Percentiles rank a stretch among this genome's conserved stretches.
Evolutionary conservation across 768 basidiomycete species (phyloP).

Genomic region (Krasilnikovozyma curviuscula): DNA sequence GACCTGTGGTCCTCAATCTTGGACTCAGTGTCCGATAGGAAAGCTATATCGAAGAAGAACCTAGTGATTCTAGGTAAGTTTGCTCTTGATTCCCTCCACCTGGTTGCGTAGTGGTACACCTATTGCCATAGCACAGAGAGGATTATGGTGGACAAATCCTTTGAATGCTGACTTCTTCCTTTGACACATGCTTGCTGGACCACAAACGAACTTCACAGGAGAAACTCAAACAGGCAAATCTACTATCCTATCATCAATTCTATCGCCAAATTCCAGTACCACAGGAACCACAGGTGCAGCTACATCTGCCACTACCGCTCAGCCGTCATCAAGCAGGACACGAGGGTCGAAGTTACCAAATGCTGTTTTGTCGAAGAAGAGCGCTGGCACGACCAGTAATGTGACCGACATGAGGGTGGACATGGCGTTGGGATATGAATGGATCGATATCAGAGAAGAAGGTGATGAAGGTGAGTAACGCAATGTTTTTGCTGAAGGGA

Average conservation of each 20-base stretch:
- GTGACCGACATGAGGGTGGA: constrained; percentile 32
- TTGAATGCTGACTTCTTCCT: background rate
- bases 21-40: constrained; percentile 60
- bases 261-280: constrained; percentile 1
- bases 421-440: constrained; percentile 81
- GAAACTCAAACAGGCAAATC: constrained; percentile 63
- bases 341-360: constrained; percentile 8
- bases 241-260: constrained; percentile 32
- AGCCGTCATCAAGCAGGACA: background rate
- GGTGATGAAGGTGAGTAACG: constrained; percentile 64
- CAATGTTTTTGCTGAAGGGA: background rate
- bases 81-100: no score
- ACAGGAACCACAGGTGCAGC: background rate
- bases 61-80: constrained; percentile 49
- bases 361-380: constrained; percentile 33
- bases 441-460: constrained; percentile 74
- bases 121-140: background rate
- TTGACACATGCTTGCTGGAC: no score
- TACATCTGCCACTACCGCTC: constrained; percentile 1
- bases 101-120: no score
- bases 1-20: constrained; percentile 89
- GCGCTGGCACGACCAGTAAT: constrained; percentile 39
- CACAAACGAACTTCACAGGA: no score
- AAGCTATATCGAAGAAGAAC: constrained; percentile 70
- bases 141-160: background rate